Evolutionary conservation across 192 early-diverging fungal species (phyloP).

Genomic region (Coemansia sp.): DNA sequence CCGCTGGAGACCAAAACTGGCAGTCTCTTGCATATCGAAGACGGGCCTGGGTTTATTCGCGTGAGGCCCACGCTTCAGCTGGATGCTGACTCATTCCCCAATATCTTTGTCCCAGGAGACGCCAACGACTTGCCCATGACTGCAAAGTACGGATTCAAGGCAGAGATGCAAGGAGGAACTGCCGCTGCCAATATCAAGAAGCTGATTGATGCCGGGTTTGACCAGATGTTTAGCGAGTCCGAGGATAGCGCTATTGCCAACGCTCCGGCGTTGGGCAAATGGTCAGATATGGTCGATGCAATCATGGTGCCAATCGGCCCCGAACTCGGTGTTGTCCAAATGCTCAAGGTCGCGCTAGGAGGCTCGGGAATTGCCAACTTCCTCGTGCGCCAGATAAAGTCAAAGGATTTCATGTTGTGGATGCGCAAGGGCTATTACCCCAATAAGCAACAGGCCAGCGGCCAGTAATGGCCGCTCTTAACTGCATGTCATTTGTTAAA

Average conservation of each 20-base stretch:
- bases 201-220: conserved; percentile 34
- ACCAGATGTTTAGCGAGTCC: conserved; percentile 4
- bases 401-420: conserved; percentile 49
- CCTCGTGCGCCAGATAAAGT: conserved; percentile 36
- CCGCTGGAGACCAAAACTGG: conserved; percentile 37
- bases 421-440: conserved; percentile 37
- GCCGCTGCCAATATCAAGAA: conserved; percentile 40
- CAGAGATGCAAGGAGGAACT: conserved; percentile 50
- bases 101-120: conserved; percentile 64
- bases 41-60: conserved; percentile 34
- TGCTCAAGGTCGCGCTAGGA: conserved; percentile 38
- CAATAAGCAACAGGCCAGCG: neutral
- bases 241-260: conserved; percentile 9
- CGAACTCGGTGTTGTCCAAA: conserved; percentile 36
- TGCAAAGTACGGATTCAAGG: conserved; percentile 53
- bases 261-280: conserved; percentile 26
- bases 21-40: conserved; percentile 24
- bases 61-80: conserved; percentile 61
- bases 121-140: conserved; percentile 49
- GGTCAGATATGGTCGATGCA: conserved; percentile 39
- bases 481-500: neutral
- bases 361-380: conserved; percentile 23
- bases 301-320: conserved; percentile 52
- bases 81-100: conserved; percentile 35
- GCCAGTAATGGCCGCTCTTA: neutral